These are phyloP conservation scores for Arabis hirsuta DNA, from an alignment of 345 rosid genomes.

Conservation along the genomic window DNA sequence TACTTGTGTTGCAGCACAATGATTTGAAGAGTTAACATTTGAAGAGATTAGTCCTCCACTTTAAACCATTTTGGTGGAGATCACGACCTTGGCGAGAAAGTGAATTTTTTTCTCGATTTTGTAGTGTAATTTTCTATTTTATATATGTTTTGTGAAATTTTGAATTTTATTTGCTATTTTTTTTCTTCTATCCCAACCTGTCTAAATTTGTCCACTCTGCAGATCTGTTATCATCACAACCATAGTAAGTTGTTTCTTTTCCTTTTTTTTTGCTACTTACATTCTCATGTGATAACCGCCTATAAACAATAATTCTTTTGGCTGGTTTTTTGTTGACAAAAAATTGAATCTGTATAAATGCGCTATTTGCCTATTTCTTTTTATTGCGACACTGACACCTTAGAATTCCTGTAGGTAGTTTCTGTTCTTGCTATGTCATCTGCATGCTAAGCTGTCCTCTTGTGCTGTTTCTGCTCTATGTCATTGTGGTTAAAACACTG, in stretches of 20 bases:
- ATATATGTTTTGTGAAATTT: too few relatives aligned
- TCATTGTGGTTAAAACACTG: constrained; percentile 7
- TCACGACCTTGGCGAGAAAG: too few relatives aligned
- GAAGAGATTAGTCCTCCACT: too few relatives aligned
- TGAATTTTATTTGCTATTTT: too few relatives aligned
- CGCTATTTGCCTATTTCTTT: not conserved
- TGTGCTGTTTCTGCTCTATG: constrained; percentile 13
- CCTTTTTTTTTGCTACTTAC: not conserved
- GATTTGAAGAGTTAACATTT: too few relatives aligned
- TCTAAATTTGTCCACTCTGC: not conserved
- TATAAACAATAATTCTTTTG: constrained; percentile 12
- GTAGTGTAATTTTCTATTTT: too few relatives aligned
- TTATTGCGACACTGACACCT: not conserved
- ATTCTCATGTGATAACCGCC: not conserved
- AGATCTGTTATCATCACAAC: not conserved
- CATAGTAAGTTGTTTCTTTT: not conserved
- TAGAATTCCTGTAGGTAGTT: constrained; percentile 2
- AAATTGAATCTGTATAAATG: not conserved
- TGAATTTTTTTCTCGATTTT: too few relatives aligned
- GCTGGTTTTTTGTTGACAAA: constrained; percentile 1
- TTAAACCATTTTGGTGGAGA: too few relatives aligned
- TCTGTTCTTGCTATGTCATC: not conserved
- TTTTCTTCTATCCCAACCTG: not conserved
- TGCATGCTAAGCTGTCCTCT: not conserved
- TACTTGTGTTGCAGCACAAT: too few relatives aligned